These are phyloP conservation scores for Zangia roseola DNA, from an alignment of 768 basidiomycete genomes.

Conservation along the genomic window DNA sequence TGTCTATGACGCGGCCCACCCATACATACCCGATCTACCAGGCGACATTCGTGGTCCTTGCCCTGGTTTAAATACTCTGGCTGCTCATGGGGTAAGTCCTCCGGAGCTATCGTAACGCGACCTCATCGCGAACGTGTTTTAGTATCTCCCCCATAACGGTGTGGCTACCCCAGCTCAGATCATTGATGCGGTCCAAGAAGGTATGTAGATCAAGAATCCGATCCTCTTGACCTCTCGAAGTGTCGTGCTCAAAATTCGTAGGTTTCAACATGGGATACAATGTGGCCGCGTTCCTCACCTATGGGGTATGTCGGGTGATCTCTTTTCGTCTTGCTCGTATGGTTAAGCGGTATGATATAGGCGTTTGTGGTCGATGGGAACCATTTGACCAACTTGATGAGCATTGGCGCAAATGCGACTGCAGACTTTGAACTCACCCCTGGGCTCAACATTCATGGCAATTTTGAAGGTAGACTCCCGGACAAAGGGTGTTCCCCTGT, in stretches of 20 bases:
- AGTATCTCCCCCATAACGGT: constrained; percentile 21
- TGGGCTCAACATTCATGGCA: constrained; percentile 23
- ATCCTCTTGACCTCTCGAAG: background rate
- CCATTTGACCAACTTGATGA: constrained; percentile 27
- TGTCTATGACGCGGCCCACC: constrained; percentile 20
- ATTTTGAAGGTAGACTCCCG: constrained; percentile 19
- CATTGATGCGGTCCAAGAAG: constrained; percentile 22
- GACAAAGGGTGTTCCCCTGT: no score
- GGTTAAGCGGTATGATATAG: constrained; percentile 6
- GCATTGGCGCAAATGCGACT: constrained; percentile 24
- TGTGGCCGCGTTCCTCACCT: constrained; percentile 20
- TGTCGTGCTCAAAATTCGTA: no score
- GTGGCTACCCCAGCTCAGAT: constrained; percentile 23
- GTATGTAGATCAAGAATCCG: background rate
- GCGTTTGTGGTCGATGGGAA: constrained; percentile 28
- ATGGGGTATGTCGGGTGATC: constrained; percentile 11
- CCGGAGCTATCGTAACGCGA: background rate
- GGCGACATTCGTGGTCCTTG: constrained; percentile 27
- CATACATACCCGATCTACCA: constrained; percentile 10
- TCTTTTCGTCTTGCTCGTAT: background rate
- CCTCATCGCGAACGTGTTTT: background rate
- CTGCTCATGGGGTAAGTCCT: constrained; percentile 24
- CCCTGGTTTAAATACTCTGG: constrained; percentile 25
- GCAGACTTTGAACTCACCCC: constrained; percentile 9
- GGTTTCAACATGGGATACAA: constrained; percentile 26